A percentile compares a stretch with the other conserved stretches of the same genome.
phyloP scores from a whole-genome alignment of 345 rosid genomes.

The Cochlearia excelsa region DNA sequence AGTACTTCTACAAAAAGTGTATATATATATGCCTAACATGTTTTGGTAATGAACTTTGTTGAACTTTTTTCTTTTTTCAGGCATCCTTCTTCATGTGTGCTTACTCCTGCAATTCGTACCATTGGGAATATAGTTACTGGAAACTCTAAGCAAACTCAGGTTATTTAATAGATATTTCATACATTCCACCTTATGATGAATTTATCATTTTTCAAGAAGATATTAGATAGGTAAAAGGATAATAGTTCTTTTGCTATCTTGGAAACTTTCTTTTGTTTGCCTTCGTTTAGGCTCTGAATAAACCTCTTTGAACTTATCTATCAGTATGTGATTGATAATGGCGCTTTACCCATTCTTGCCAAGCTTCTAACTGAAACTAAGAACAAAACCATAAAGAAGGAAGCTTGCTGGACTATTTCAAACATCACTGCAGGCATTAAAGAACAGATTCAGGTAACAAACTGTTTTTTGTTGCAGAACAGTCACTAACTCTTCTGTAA shows the following conservation, averaged over 20 bases:
- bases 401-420: slow-evolving; percentile 98
- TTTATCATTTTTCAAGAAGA: background rate
- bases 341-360: slow-evolving; percentile 71
- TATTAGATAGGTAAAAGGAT: too few relatives aligned
- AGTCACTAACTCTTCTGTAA: background rate
- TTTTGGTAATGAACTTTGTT: background rate
- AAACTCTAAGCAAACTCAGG: slow-evolving; percentile 82
- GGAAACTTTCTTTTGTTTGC: too few relatives aligned
- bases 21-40: background rate
- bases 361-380: slow-evolving; percentile 62
- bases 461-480: background rate
- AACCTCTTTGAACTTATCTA: slow-evolving; percentile 16
- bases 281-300: background rate
- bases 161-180: background rate
- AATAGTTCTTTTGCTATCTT: too few relatives aligned
- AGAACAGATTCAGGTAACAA: slow-evolving; percentile 78
- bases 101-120: slow-evolving; percentile 86
- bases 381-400: slow-evolving; percentile 92
- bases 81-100: slow-evolving; percentile 80
- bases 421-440: slow-evolving; percentile 91
- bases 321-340: slow-evolving; percentile 63
- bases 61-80: slow-evolving; percentile 35
- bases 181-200: background rate
- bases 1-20: slow-evolving; percentile 28
- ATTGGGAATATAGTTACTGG: slow-evolving; percentile 94